These are phyloP conservation scores for Melanomma pulvis-pyrius DNA, from an alignment of 495 filamentous ascomycete genomes.

Conservation along the genomic window DNA sequence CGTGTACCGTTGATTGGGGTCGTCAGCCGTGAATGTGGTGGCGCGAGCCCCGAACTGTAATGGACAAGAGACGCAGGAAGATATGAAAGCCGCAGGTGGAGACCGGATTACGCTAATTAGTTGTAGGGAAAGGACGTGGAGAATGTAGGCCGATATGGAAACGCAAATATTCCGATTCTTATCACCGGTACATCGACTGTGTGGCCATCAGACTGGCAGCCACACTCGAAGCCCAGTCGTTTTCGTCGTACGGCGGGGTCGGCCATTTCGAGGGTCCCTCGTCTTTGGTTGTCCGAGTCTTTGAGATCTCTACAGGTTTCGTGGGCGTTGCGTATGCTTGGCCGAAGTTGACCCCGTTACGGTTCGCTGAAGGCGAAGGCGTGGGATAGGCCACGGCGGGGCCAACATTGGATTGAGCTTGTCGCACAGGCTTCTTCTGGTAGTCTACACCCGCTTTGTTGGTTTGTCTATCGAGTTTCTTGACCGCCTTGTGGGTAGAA, in stretches of 20 bases:
- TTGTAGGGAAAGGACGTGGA: conserved; percentile 10
- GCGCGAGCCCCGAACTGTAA: conserved; percentile 33
- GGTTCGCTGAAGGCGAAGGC: conserved; percentile 84
- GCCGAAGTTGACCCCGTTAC: conserved; percentile 70
- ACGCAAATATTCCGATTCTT: not conserved
- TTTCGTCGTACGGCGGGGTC: conserved; percentile 91
- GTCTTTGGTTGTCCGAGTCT: conserved; percentile 50
- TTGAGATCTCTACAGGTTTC: conserved; percentile 63
- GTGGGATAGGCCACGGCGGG: conserved; percentile 85
- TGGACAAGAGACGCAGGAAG: conserved; percentile 17
- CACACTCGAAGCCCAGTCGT: conserved; percentile 83
- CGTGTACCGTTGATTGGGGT: conserved; percentile 27
- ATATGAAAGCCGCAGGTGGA: conserved; percentile 9
- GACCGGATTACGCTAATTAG: conserved; percentile 29
- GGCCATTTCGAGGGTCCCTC: conserved; percentile 77
- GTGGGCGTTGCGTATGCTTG: conserved; percentile 55
- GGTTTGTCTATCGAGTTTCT: conserved; percentile 54
- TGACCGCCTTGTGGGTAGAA: conserved; percentile 61
- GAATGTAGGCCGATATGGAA: conserved; percentile 22
- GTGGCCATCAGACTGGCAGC: conserved; percentile 69
- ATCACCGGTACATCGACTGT: conserved; percentile 38
- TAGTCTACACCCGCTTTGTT: conserved; percentile 47
- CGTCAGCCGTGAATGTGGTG: conserved; percentile 32
- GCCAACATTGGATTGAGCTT: conserved; percentile 24
- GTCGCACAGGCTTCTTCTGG: conserved; percentile 38